Conservation (phyloP, 192 early-diverging fungal genomes). For the Spinellus fusiger region DNA sequence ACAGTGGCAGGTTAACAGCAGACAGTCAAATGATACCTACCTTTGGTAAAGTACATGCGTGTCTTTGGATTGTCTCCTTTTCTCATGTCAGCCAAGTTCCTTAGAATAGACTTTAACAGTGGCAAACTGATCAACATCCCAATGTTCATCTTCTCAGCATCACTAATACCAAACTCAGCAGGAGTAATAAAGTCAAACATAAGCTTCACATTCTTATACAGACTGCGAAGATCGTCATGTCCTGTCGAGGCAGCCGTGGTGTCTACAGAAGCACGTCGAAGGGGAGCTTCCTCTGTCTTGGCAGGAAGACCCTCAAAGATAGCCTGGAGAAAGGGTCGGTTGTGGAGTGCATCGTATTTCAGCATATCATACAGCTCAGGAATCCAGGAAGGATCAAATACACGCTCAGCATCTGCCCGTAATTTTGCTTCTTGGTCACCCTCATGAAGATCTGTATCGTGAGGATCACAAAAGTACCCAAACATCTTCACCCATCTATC, state of each 20-base stretch:
- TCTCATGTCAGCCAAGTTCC: constrained; percentile 62
- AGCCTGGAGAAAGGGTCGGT: constrained; percentile 76
- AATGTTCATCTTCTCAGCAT: constrained; percentile 81
- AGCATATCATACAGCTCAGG: constrained; percentile 92
- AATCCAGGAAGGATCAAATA: constrained; percentile 66
- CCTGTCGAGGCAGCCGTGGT: not conserved
- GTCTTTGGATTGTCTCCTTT: constrained; percentile 51
- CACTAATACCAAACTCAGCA: constrained; percentile 87
- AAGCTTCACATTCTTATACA: constrained; percentile 76
- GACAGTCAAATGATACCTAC: constrained; percentile 23
- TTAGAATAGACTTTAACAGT: constrained; percentile 72
- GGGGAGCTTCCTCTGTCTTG: not conserved
- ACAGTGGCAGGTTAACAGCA: not conserved
- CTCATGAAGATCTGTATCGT: constrained; percentile 2
- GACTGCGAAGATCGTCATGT: constrained; percentile 36
- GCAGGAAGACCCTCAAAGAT: constrained; percentile 44
- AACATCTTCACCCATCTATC: constrained; percentile 98
- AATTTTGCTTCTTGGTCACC: constrained; percentile 10
- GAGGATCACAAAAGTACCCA: constrained; percentile 67
- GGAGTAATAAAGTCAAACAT: constrained; percentile 92
- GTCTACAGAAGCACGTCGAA: not conserved
- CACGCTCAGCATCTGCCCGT: constrained; percentile 1
- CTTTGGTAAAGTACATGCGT: constrained; percentile 94
- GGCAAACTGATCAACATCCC: constrained; percentile 71
- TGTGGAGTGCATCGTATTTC: constrained; percentile 95